phyloP scores from a whole-genome alignment of 805 yeast species.

The Lipomyces yamanashiensis region DNA sequence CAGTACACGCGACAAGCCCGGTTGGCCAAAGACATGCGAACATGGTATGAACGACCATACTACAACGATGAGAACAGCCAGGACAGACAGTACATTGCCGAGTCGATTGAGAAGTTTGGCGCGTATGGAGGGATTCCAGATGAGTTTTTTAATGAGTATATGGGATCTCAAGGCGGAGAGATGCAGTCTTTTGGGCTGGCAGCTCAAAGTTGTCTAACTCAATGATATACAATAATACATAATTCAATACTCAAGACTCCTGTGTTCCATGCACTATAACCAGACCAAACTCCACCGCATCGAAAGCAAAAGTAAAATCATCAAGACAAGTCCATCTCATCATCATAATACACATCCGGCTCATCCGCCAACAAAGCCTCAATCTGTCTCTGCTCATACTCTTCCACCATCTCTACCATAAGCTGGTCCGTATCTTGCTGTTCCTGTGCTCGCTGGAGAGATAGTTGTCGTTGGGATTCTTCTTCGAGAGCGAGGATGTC shows the following conservation, averaged over 20 bases:
- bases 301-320: background rate
- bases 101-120: slow-evolving; percentile 63
- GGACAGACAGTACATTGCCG: slow-evolving; percentile 57
- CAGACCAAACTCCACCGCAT: background rate
- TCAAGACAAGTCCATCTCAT: slow-evolving; percentile 1
- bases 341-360: background rate
- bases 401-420: slow-evolving; percentile 3
- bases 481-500: slow-evolving; percentile 21
- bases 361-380: slow-evolving; percentile 5
- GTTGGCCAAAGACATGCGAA: slow-evolving; percentile 64
- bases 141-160: slow-evolving; percentile 65
- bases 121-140: slow-evolving; percentile 80
- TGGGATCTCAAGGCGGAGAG: slow-evolving; percentile 40
- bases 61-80: slow-evolving; percentile 58
- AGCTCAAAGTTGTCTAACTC: background rate
- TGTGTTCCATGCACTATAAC: background rate
- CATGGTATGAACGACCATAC: slow-evolving; percentile 64
- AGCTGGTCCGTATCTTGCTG: slow-evolving; percentile 9
- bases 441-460: background rate
- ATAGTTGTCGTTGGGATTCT: background rate
- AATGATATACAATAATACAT: background rate
- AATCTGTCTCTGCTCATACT: background rate
- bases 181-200: slow-evolving; percentile 12
- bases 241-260: too few relatives aligned
- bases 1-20: slow-evolving; percentile 66